phyloP scores from a whole-genome alignment of 2,329 filamentous ascomycete genomes.

The Teratosphaeria nubilosa region DNA sequence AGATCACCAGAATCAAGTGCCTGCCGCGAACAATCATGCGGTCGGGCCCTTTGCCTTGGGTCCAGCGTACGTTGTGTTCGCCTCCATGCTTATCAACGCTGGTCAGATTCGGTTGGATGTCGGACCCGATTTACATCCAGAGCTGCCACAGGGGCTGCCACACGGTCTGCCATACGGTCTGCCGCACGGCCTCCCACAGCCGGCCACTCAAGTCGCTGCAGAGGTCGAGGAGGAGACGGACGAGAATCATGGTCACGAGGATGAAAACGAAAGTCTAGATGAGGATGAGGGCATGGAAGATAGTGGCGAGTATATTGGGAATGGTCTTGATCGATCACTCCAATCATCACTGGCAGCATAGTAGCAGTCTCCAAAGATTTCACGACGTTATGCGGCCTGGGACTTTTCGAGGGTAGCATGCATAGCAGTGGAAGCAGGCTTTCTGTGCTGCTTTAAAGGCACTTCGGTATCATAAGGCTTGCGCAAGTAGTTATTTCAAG shows the following conservation, averaged over 20 bases:
- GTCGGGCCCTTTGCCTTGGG: background rate
- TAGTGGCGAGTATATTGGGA: too few species aligned
- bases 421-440: too few species aligned
- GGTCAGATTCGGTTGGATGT: background rate
- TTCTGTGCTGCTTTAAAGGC: too few species aligned
- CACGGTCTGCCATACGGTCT: background rate
- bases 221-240: background rate
- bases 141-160: background rate
- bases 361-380: too few species aligned
- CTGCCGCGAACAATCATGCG: background rate
- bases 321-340: too few species aligned
- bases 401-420: too few species aligned
- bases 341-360: too few species aligned
- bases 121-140: background rate
- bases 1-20: background rate
- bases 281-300: background rate
- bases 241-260: background rate
- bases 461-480: too few species aligned
- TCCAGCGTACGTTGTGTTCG: background rate
- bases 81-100: background rate
- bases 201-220: background rate
- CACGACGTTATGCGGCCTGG: too few species aligned
- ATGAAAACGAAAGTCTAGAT: background rate
- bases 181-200: background rate
- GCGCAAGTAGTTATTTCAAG: too few species aligned